Conservation (phyloP, 805 yeast genomes). For the Candida lessepsii region DNA sequence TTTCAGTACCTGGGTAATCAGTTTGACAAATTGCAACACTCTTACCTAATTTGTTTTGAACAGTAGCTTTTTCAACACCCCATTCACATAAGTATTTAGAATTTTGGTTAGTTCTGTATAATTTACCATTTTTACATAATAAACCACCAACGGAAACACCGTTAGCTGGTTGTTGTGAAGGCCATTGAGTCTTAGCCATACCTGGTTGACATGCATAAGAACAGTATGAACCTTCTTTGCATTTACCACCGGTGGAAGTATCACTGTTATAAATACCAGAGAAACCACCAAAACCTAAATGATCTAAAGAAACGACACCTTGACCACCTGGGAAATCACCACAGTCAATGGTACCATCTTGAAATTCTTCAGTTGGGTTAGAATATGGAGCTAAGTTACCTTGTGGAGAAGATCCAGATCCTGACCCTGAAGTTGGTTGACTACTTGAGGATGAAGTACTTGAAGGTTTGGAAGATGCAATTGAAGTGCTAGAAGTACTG, state of each 20-base stretch:
- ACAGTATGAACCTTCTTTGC: slow-evolving; percentile 69
- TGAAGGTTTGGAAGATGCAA: slow-evolving; percentile 15
- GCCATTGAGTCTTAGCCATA: slow-evolving; percentile 83
- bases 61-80: slow-evolving; percentile 57
- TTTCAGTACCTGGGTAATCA: slow-evolving; percentile 81
- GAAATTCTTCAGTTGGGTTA: slow-evolving; percentile 52
- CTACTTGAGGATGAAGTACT: slow-evolving; percentile 12
- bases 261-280: slow-evolving; percentile 49
- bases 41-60: slow-evolving; percentile 48
- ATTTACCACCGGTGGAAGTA: slow-evolving; percentile 38
- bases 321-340: slow-evolving; percentile 70
- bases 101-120: slow-evolving; percentile 58
- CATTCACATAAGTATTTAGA: slow-evolving; percentile 60
- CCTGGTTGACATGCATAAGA: slow-evolving; percentile 79
- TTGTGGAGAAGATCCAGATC: slow-evolving; percentile 29
- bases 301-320: slow-evolving; percentile 59
- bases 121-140: slow-evolving; percentile 57
- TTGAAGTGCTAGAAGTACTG: slow-evolving; percentile 19
- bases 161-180: slow-evolving; percentile 59
- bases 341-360: slow-evolving; percentile 72
- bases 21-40: slow-evolving; percentile 71
- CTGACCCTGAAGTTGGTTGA: slow-evolving; percentile 11
- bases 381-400: slow-evolving; percentile 55
- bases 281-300: slow-evolving; percentile 43
- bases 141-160: slow-evolving; percentile 77